Base-by-base conservation (phyloP, 805 yeast species). In the Komagataella populi region DNA sequence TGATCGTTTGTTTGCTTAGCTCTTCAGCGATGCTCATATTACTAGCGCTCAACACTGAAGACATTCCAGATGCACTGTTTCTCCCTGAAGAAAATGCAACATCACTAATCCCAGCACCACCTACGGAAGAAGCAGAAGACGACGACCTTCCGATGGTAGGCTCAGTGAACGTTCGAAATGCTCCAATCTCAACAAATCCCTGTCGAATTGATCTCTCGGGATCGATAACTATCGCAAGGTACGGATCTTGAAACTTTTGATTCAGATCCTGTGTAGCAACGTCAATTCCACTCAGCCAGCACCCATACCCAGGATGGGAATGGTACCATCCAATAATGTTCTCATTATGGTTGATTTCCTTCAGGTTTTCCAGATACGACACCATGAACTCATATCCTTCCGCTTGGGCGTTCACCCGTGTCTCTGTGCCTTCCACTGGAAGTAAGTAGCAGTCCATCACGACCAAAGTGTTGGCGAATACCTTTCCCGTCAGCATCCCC, bases 311-410 rank as follows among this genome's bases (percentile, higher is more conserved):
- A 0, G 99, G 99, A 65, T 91, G 99, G 4, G 91, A 88, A 65
- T 74, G 98, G 66, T 93, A 91, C 99, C 99, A 91, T 7, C 99
- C 99, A 14, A 93, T 87, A 20, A 91, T 84, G 57, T 85, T 77
- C 55, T 85, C 83, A n/a, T 62, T 54, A n/a, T 77, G 64, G 20
- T 55, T 56, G 3, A 50, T 23, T n/a, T 61, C 56, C 22, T 67
- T 60, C n/a, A 50, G 30, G 24, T 55, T 54, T 51, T 82, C 82
- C 50, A 86, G 69, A 64, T 86, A 89, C 54, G 80, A 83, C 1
- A 90, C 93, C 96, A 93, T 90, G 63, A 84, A 93, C 63, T 91
- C 98, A 64, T 90, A 90, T 0, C 95, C 95, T 61, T 91, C 98
- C 16, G 82, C 81, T 60, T 86, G 89, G 0, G 98, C 97, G 65